These are phyloP conservation scores for Pythium aphanidermatum DNA, from an alignment of 352 stramenopile species.

Conservation along the genomic window DNA sequence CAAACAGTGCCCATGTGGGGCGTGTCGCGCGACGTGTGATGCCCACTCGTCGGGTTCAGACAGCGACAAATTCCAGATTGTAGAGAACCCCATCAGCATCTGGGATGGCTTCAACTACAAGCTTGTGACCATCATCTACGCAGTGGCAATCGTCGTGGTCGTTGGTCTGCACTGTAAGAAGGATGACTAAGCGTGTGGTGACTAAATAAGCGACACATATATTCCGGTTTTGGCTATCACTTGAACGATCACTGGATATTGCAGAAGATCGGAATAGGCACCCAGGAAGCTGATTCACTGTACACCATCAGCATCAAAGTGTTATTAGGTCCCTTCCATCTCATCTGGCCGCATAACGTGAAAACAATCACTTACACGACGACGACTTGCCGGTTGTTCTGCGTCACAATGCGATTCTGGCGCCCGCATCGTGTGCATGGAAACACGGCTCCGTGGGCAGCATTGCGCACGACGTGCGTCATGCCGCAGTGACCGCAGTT, in stretches of 20 bases:
- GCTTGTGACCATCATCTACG: slow-evolving; percentile 58
- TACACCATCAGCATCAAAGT: too few relatives aligned
- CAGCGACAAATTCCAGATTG: slow-evolving; percentile 38
- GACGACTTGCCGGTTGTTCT: slow-evolving; percentile 25
- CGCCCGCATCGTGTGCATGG: slow-evolving; percentile 46
- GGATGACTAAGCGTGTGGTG: slow-evolving; percentile 13
- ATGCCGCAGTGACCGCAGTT: slow-evolving; percentile 61
- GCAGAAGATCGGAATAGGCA: slow-evolving; percentile 67
- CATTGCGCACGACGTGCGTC: slow-evolving; percentile 58
- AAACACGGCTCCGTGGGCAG: slow-evolving; percentile 45
- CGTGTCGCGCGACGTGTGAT: slow-evolving; percentile 65
- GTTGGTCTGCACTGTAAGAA: slow-evolving; percentile 43
- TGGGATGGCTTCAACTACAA: slow-evolving; percentile 54
- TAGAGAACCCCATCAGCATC: slow-evolving; percentile 64
- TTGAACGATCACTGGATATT: slow-evolving; percentile 53
- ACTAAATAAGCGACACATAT: neutral
- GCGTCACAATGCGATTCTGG: slow-evolving; percentile 59
- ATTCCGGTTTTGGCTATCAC: too few relatives aligned
- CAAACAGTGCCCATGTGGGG: slow-evolving; percentile 74
- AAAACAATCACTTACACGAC: slow-evolving; percentile 37
- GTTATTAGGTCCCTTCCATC: too few relatives aligned
- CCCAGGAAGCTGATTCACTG: slow-evolving; percentile 29
- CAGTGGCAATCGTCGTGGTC: slow-evolving; percentile 27
- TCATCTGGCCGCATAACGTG: neutral
- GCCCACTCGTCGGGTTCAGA: slow-evolving; percentile 21